Evolutionary conservation across 306 rosid species (phyloP).

Genomic region (Lotus japonicus): DNA sequence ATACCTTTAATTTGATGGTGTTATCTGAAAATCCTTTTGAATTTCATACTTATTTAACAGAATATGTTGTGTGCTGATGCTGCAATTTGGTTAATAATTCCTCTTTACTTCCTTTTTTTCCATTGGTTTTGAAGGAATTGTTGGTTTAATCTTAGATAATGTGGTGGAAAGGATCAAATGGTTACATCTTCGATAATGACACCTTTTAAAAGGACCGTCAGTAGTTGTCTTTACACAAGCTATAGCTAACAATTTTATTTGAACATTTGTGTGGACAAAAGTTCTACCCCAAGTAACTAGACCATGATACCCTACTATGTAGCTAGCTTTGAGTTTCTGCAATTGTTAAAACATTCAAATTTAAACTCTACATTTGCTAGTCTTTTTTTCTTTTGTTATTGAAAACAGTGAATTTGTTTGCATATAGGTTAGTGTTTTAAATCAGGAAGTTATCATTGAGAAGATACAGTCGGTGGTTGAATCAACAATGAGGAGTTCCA

Average conservation of each 20-base stretch:
- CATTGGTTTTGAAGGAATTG: not conserved
- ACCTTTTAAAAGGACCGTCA: too few species aligned
- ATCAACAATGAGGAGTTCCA: slow-evolving; percentile 77
- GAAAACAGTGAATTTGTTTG: not conserved
- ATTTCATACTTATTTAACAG: not conserved
- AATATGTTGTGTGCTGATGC: not conserved
- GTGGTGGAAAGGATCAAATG: too few species aligned
- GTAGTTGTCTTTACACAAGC: not conserved
- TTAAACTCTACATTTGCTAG: not conserved
- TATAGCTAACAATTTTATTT: not conserved
- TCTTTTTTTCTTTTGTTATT: slow-evolving; percentile 5
- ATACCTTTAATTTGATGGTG: not conserved
- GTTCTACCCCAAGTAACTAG: not conserved
- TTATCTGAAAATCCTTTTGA: not conserved
- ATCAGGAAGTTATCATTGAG: slow-evolving; percentile 86
- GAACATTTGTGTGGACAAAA: not conserved
- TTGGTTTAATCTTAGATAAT: not conserved
- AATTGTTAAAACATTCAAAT: not conserved
- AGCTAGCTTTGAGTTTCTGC: not conserved
- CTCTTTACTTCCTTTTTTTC: not conserved
- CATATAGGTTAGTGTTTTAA: slow-evolving; percentile 79
- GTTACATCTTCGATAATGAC: too few species aligned
- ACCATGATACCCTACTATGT: not conserved
- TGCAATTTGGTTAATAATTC: slow-evolving; percentile 1
- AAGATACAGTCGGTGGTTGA: slow-evolving; percentile 80